A percentile compares a stretch with the other conserved stretches of the same genome.
Evolutionary conservation across 2,329 filamentous ascomycete genomes (phyloP).

Genomic region (Escovopsis sp.): DNA sequence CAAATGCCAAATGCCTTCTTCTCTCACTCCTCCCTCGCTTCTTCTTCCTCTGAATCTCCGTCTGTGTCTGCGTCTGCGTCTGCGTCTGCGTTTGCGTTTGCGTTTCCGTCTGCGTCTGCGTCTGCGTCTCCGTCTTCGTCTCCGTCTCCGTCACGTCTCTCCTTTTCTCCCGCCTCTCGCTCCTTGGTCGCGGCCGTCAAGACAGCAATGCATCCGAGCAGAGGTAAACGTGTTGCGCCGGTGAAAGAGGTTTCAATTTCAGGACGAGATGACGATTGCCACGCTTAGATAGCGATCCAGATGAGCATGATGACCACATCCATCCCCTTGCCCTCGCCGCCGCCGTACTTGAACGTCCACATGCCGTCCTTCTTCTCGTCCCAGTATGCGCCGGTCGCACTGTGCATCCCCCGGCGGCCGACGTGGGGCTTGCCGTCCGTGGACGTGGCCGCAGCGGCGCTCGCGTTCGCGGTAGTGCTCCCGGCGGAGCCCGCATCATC

Average conservation of each 20-base stretch:
- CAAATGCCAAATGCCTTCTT: background rate
- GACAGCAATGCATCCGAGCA: too few species aligned
- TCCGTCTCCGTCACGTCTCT: too few species aligned
- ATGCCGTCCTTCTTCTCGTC: constrained; percentile 83
- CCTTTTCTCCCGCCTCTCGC: too few species aligned
- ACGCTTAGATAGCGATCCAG: constrained; percentile 53
- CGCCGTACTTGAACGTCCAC: constrained; percentile 79
- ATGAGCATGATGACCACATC: constrained; percentile 60
- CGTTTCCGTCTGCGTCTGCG: too few species aligned
- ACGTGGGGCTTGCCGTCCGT: constrained; percentile 56
- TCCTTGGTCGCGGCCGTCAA: too few species aligned
- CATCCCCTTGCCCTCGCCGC: constrained; percentile 49
- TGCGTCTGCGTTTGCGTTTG: too few species aligned
- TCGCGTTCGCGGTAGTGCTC: too few species aligned
- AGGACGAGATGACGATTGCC: background rate
- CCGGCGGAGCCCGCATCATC: constrained; percentile 11
- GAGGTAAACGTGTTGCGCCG: too few species aligned
- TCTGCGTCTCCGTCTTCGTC: too few species aligned
- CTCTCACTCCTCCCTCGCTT: background rate
- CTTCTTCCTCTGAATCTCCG: background rate
- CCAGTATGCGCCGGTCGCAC: constrained; percentile 74
- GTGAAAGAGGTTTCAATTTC: too few species aligned
- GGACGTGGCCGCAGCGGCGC: constrained; percentile 23
- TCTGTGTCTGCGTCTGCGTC: background rate
- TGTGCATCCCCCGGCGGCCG: constrained; percentile 82